phyloP scores from a whole-genome alignment of 1,284 basidiomycete genomes.

The Ustanciosporium gigantosporum region DNA sequence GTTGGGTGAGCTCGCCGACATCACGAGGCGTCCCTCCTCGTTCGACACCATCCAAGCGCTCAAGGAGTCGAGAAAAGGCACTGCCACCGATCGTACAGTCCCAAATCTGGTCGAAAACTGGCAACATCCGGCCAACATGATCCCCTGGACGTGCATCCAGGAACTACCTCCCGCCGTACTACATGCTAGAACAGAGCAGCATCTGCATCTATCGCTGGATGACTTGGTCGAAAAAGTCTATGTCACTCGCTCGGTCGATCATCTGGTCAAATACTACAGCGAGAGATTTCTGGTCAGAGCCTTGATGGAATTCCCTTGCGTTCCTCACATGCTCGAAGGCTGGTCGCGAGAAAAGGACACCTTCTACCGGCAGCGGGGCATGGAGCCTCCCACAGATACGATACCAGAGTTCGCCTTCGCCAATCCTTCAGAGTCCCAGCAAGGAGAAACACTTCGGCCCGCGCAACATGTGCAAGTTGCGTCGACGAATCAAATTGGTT shows the following conservation, averaged over 20 bases:
- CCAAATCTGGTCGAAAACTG: slow-evolving; percentile 17
- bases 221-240: slow-evolving; percentile 17
- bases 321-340: slow-evolving; percentile 30
- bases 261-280: slow-evolving; percentile 11
- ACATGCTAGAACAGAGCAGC: slow-evolving; percentile 8
- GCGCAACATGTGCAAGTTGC: not conserved
- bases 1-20: slow-evolving; percentile 11
- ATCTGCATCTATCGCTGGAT: slow-evolving; percentile 12
- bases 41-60: slow-evolving; percentile 17
- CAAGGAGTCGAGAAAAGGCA: slow-evolving; percentile 6
- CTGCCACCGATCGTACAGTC: slow-evolving; percentile 3
- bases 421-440: not conserved
- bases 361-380: slow-evolving; percentile 7
- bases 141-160: slow-evolving; percentile 26
- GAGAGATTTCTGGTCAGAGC: slow-evolving; percentile 9
- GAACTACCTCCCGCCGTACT: slow-evolving; percentile 14
- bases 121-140: slow-evolving; percentile 27
- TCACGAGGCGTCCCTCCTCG: slow-evolving; percentile 10
- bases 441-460: not conserved
- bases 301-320: slow-evolving; percentile 29
- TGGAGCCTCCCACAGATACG: slow-evolving; percentile 17
- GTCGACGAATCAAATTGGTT: not conserved
- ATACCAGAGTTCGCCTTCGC: slow-evolving; percentile 20
- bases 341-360: slow-evolving; percentile 22
- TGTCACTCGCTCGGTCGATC: slow-evolving; percentile 8